Percentiles rank a stretch among this genome's conserved stretches.
phyloP scores from a whole-genome alignment of 2,329 filamentous ascomycete genomes.

The Phialophora tarda region DNA sequence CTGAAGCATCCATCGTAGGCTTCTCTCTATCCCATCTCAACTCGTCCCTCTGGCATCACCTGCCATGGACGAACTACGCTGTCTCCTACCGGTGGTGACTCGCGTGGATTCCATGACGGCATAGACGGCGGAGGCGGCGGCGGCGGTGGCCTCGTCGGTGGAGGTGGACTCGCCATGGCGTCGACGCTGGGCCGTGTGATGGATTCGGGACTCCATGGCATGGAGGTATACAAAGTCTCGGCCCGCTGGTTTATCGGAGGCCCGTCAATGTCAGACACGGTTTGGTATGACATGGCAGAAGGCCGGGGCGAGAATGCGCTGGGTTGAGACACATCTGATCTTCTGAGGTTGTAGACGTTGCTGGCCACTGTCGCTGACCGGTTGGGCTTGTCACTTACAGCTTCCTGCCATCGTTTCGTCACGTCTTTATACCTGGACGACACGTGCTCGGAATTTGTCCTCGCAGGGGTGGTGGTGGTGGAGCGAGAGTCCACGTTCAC shows the following conservation, averaged over 20 bases:
- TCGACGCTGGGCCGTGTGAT: neutral
- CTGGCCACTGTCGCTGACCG: conserved; percentile 4
- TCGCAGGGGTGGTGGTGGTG: conserved; percentile 1
- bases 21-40: neutral
- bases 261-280: neutral
- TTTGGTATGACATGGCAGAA: neutral
- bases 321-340: neutral
- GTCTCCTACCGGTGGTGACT: neutral
- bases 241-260: neutral
- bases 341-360: conserved; percentile 1
- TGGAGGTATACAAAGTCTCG: neutral
- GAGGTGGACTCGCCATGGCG: neutral
- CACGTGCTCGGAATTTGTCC: conserved; percentile 2
- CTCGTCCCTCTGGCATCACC: neutral
- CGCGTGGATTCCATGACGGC: no score
- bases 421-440: neutral
- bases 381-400: neutral
- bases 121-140: neutral
- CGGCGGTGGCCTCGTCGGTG: neutral
- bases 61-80: neutral
- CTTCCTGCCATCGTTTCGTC: conserved; percentile 1
- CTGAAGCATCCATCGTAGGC: neutral
- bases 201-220: conserved; percentile 9
- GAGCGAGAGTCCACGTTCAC: neutral
- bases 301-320: neutral